Evolutionary conservation across 257 asterid species (phyloP).

Genomic region (Petunia axillaris): DNA sequence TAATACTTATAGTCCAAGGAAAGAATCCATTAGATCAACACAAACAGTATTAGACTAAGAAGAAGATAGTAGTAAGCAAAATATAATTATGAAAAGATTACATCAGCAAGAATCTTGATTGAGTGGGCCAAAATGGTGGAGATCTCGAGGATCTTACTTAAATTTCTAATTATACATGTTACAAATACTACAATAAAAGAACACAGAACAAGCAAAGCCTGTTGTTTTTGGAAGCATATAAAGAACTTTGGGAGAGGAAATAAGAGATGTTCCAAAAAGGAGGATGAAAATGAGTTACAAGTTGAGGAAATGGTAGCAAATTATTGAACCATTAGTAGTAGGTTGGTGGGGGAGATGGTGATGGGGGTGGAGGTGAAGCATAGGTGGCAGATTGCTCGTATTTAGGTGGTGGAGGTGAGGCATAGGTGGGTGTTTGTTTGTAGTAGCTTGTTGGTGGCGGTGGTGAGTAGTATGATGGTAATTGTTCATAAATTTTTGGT

Average conservation of each 20-base stretch:
- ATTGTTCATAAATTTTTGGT: neutral
- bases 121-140: neutral
- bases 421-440: neutral
- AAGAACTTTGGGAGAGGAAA: neutral
- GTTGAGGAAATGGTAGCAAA: neutral
- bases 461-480: neutral
- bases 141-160: neutral
- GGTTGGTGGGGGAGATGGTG: constrained; percentile 16
- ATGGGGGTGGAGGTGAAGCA: constrained; percentile 21
- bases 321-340: neutral
- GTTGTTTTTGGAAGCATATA: neutral
- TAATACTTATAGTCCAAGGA: neutral
- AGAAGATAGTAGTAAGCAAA: neutral
- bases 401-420: constrained; percentile 13
- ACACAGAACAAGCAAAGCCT: neutral
- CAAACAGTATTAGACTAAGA: neutral
- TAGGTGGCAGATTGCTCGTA: constrained; percentile 5
- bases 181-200: neutral
- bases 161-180: neutral
- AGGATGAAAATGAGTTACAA: constrained; percentile 13
- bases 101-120: neutral
- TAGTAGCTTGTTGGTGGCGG: neutral
- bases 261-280: neutral
- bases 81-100: neutral
- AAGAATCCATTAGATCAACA: neutral